Evolutionary conservation across 805 yeast species (phyloP).

Genomic region (Danielia oregonensis): DNA sequence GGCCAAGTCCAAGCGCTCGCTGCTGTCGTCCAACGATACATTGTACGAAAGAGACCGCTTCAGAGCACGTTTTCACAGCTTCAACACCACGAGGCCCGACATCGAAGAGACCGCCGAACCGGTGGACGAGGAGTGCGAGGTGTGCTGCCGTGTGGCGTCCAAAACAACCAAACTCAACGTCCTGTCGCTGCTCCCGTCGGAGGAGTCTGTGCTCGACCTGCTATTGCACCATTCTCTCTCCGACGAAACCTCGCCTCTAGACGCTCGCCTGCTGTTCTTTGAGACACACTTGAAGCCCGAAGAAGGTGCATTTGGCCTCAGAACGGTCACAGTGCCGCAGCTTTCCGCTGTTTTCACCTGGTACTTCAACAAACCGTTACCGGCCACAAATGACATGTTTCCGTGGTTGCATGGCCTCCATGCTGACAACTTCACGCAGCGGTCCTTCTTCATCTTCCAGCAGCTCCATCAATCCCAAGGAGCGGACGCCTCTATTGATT

Average conservation of each 20-base stretch:
- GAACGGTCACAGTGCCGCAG: slow-evolving; percentile 4
- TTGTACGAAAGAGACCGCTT: slow-evolving; percentile 39
- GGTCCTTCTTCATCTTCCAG: slow-evolving; percentile 39
- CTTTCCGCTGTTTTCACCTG: slow-evolving; percentile 25
- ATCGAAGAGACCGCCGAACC: slow-evolving; percentile 4
- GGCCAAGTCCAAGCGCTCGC: slow-evolving; percentile 28
- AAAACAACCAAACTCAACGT: slow-evolving; percentile 36
- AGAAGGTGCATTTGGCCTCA: neutral
- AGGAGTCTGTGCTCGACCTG: slow-evolving; percentile 2
- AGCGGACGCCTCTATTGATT: neutral
- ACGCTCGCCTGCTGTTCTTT: slow-evolving; percentile 13
- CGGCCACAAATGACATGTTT: slow-evolving; percentile 66
- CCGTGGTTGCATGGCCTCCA: slow-evolving; percentile 91
- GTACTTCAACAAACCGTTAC: slow-evolving; percentile 43
- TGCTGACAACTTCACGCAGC: slow-evolving; percentile 51
- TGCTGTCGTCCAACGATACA: slow-evolving; percentile 38
- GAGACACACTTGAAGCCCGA: neutral
- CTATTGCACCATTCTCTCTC: slow-evolving; percentile 4
- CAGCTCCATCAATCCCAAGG: slow-evolving; percentile 7
- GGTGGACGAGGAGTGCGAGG: slow-evolving; percentile 22
- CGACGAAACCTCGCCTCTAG: slow-evolving; percentile 17
- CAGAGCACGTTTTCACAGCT: slow-evolving; percentile 33
- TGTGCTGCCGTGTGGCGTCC: slow-evolving; percentile 32
- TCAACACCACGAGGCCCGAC: slow-evolving; percentile 19
- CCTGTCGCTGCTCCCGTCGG: slow-evolving; percentile 5